Conservation (phyloP, 1,284 basidiomycete genomes). For the Tilletia setariae region DNA sequence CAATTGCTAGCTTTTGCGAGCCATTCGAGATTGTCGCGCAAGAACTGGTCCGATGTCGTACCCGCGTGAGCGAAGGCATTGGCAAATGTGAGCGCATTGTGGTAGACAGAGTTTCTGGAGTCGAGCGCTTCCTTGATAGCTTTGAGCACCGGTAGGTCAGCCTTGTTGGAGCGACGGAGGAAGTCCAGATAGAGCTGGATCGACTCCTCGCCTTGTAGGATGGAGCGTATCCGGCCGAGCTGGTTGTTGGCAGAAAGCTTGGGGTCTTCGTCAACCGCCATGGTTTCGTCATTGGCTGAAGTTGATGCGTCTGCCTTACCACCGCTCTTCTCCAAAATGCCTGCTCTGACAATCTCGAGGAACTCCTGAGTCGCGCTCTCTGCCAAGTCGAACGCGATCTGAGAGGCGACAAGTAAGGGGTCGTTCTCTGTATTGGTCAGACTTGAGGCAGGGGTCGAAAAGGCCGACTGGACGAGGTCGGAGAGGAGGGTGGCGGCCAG, state of each 20-base stretch:
- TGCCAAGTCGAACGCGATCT: conserved; percentile 52
- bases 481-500: conserved; percentile 44
- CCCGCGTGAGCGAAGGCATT: conserved; percentile 54
- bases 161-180: conserved; percentile 48
- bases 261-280: conserved; percentile 25
- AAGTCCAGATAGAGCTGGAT: conserved; percentile 54
- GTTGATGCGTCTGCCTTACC: conserved; percentile 22
- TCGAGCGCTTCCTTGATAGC: conserved; percentile 51
- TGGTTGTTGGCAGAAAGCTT: conserved; percentile 28
- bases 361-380: conserved; percentile 55
- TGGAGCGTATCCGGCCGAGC: conserved; percentile 40
- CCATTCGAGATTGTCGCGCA: conserved; percentile 54
- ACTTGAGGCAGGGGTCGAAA: conserved; percentile 34
- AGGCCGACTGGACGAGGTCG: conserved; percentile 43
- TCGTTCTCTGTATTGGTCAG: conserved; percentile 44
- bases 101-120: conserved; percentile 52
- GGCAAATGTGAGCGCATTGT: conserved; percentile 52
- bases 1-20: conserved; percentile 54
- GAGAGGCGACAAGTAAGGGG: conserved; percentile 49
- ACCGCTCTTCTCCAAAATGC: conserved; percentile 30
- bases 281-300: conserved; percentile 27
- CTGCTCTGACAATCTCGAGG: conserved; percentile 43
- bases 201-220: conserved; percentile 50
- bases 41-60: conserved; percentile 53
- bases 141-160: conserved; percentile 52